phyloP scores from a whole-genome alignment of 441 rosid genomes.

The Populus tomentosa region DNA sequence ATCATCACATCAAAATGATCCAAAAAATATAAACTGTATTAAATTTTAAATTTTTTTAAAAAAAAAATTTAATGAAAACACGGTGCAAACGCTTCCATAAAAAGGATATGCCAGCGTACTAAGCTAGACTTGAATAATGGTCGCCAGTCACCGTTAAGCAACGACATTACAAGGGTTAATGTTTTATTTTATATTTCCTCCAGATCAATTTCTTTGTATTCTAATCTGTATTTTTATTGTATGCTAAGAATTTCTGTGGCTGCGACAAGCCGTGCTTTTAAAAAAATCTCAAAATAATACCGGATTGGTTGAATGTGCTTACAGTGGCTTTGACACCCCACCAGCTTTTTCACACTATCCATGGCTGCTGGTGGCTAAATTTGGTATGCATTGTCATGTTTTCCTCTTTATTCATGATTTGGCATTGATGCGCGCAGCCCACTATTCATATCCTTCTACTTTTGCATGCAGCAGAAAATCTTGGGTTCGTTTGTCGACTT shows the following conservation, averaged over 20 bases:
- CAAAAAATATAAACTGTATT: too few species aligned
- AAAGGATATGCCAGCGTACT: neutral
- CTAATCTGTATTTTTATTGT: neutral
- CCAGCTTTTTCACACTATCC: neutral
- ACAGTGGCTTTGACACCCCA: neutral
- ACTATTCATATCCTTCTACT: neutral
- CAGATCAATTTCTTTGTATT: neutral
- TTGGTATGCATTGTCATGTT: neutral
- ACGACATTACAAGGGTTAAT: neutral
- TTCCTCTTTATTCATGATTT: neutral
- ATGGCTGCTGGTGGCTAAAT: too few species aligned
- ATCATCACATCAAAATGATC: too few species aligned
- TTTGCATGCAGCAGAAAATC: neutral
- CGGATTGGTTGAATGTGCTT: neutral
- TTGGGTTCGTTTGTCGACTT: neutral
- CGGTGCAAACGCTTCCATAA: too few species aligned
- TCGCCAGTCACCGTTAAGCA: neutral
- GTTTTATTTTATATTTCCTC: neutral
- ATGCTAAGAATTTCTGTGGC: neutral
- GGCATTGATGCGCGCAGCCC: neutral
- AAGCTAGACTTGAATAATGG: neutral
- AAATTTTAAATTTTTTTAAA: too few species aligned
- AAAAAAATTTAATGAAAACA: too few species aligned
- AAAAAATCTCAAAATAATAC: neutral
- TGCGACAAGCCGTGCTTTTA: neutral